These are phyloP conservation scores for Ceriops tagal DNA, from an alignment of 345 rosid genomes.

Conservation along the genomic window DNA sequence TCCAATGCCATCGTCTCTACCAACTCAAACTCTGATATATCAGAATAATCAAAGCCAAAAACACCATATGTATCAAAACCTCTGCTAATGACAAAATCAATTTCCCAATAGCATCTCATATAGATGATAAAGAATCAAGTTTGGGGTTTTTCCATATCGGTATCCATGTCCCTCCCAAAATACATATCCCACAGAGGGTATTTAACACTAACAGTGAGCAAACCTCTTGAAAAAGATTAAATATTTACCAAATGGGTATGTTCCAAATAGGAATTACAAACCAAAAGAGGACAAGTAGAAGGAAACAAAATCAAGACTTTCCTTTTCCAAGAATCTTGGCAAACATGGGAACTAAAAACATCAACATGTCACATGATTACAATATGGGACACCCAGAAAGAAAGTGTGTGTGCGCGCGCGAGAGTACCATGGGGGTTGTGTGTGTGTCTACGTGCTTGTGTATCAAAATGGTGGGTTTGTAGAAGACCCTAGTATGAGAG, in stretches of 20 bases:
- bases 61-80: neutral
- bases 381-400: neutral
- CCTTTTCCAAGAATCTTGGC: neutral
- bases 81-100: neutral
- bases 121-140: neutral
- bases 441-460: neutral
- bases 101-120: neutral
- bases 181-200: neutral
- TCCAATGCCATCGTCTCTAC: constrained; percentile 15
- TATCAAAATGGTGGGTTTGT: neutral
- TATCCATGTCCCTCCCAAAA: neutral
- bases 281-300: neutral
- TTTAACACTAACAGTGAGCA: neutral
- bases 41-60: neutral
- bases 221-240: neutral
- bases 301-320: neutral
- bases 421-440: neutral
- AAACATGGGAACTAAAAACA: neutral
- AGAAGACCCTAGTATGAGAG: neutral
- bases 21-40: neutral
- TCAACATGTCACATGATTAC: neutral
- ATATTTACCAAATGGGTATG: constrained; percentile 11
- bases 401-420: neutral
- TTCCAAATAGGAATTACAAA: neutral
- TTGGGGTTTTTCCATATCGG: neutral